These are phyloP conservation scores for Ogataea neopini DNA, from an alignment of 805 yeast genomes.

Conservation along the genomic window DNA sequence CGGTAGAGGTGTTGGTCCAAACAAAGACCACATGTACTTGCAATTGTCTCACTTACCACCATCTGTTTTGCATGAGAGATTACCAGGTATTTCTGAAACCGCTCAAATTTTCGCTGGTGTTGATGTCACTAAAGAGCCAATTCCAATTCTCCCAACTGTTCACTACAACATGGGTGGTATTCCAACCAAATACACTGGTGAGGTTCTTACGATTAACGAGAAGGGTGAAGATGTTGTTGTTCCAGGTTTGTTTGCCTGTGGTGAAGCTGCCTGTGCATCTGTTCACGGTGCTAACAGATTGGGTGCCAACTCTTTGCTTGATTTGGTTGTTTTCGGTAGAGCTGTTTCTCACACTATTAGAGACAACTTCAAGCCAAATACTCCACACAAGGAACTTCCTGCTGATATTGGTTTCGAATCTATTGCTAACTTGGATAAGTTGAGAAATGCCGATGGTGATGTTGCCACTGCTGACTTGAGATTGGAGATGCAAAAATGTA, in stretches of 20 bases:
- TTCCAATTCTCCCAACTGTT: slow-evolving; percentile 96
- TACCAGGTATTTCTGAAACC: slow-evolving; percentile 99
- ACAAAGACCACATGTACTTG: slow-evolving; percentile 91
- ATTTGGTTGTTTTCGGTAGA: slow-evolving; percentile 96
- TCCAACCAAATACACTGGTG: slow-evolving; percentile 97
- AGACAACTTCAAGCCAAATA: slow-evolving; percentile 83
- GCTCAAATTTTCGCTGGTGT: slow-evolving; percentile 99
- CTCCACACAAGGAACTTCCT: slow-evolving; percentile 80
- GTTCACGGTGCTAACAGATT: slow-evolving; percentile 99
- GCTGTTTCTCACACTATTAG: slow-evolving; percentile 93
- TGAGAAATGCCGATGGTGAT: slow-evolving; percentile 84
- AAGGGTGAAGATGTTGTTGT: slow-evolving; percentile 88
- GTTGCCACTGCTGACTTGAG: slow-evolving; percentile 86
- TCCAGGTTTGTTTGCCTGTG: slow-evolving; percentile 94
- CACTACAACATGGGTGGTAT: slow-evolving; percentile 99
- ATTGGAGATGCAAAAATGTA: slow-evolving; percentile 87
- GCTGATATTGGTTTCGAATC: slow-evolving; percentile 88
- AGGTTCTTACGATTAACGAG: slow-evolving; percentile 79
- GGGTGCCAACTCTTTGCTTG: slow-evolving; percentile 97
- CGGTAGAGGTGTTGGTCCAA: slow-evolving; percentile 98
- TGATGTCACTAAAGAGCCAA: slow-evolving; percentile 98
- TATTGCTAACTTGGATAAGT: slow-evolving; percentile 82
- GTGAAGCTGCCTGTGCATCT: slow-evolving; percentile 99
- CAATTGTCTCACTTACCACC: slow-evolving; percentile 95
- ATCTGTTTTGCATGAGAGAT: slow-evolving; percentile 86